Base-by-base conservation (phyloP, 306 rosid species). In the Trifolium pratense region DNA sequence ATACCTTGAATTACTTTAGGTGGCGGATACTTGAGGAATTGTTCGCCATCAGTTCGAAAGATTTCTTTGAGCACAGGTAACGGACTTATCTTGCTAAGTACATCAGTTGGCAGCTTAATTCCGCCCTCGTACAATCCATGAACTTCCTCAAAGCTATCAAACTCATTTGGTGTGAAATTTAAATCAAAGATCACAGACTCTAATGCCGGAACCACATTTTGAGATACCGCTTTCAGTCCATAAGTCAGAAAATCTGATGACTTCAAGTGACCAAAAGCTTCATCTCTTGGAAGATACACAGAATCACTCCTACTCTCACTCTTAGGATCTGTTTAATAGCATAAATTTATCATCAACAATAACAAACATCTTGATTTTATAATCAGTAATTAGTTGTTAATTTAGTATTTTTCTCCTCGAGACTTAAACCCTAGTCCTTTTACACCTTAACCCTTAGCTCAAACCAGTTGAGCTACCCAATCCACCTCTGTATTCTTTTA, bases 201-300 rank as follows among this genome's bases (percentile, higher is more conserved):
- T 18, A 89, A 56, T 32, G 62, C 82, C 2, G 95, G 95, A 5
- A 72, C 51, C 4, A 89, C 60, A 14, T 86, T 48, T 61, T 87
- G 94, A 36, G 87, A 73, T 26, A 91, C 17, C 15, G 88, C 82
- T 82, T 91, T 91, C 57, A 91, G 63, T 39, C 86, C 84, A 69
- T 84, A 86, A 32, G 74, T 87, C 3, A 91, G 70, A 29, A 91
- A 89, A 23, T 91, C 97, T 17, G 91, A 79, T 51, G 89, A 64
- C 77, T 91, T 91, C 75, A 87, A 68, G 83, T 87, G 88, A 11
- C 90, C 89, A 75, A 91, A 89, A 23, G 82, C 78, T 65, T 91
- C 97, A 53, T 89, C 97, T 73, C 92, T 86, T 17, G 95, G 97
- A 20, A 89, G 82, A 18, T 91, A 90, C 65, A 90, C 63, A 32